Base-by-base conservation (phyloP, 1,284 basidiomycete species). In the Cerrena zonata region DNA sequence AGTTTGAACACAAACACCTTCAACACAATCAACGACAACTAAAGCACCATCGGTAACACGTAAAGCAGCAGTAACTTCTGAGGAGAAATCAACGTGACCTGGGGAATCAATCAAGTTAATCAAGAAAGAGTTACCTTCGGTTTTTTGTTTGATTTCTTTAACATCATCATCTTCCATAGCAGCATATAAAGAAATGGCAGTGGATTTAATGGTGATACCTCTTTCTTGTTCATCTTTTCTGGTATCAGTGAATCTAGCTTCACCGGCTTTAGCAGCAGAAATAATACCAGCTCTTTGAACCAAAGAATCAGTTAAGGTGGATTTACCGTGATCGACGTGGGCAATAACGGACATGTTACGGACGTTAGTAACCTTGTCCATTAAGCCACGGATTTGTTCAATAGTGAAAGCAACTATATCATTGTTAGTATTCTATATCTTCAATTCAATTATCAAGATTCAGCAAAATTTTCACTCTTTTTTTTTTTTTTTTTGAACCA, bases 61-160 rank as follows among this genome's bases (percentile, higher is more conserved):
- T 69, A 99, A 92, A 60, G 96, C 96, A 58, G 96, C 96, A 12
- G 96, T 99, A 64, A 99, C 96, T 75, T 99, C 96, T 49, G 96
- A 99, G 47, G 96, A 99, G 82, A 99, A 99, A 74, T 99, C 95
- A 70, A 99, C 95, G 84, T 99, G 96, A 69, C 96, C 95, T 57
- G 96, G 96, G n/a, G 95, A 98, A 75, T 99, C 96, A 78, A 99
- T 99, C 77, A 99, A 78, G 80, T 99, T 99, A 82, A 99, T 96
- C 81, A 99, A 85, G 83, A 99, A 99, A 40, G 27, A 65, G 70
- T 47, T 61, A 88, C 93, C 94, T 2, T 86, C 83, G 41, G 91
- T 95, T 76, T 95, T 91, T 79, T 99, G 94, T 73, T 92, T 89
- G 72, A 99, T 87, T 56, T 87, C 78, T 18, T 68, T 63, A 40